Base-by-base conservation (phyloP, 2,329 filamentous ascomycete species). In the Colletotrichum eleusines region DNA sequence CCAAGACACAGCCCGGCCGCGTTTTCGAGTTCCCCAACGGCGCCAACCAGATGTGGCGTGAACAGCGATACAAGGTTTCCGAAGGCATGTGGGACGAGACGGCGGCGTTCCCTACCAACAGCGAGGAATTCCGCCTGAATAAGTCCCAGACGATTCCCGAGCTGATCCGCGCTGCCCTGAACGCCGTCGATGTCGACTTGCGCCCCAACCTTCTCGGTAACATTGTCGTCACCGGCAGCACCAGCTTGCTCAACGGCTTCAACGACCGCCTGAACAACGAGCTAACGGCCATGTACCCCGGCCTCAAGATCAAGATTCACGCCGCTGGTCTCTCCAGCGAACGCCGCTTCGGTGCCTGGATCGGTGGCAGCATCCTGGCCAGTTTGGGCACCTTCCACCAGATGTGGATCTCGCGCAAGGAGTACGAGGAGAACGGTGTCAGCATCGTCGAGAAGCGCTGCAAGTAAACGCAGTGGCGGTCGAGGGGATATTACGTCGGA, bases 1-100 rank as follows among this genome's bases (percentile, higher is more conserved):
- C 91, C 69, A 91, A 89, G 79, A 86, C 83, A 54, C 90, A 91
- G 74, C 93, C 94, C 0, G 93, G 94, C 50, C 91, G 94, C 63
- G 92, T 96, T 14, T 99, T 98, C 77, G 96, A 99, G 84, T 96
- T 99, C 88, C 96, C 96, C 12, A 94, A 98, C 78, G 96, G 96
- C 61, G 95, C 92, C 84, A 99, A 98, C 84, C 93, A 97, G 80
- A 92, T 97, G 82, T 99, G 97, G 85, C 92, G 93, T 73, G 88
- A 91, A 66, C 95, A 98, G 80, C 91, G 96, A 61, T 98, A 92
- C 87, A 90, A 90, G 75, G 92, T 94, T 14, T 91, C 92, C 1
- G 96, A 99, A 83, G 93, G 93, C 51, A 88, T 99, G 80, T 99
- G 96, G 86, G 95, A 98, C 79, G 92, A 94, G 75, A 90, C 89